Evolutionary conservation across 768 basidiomycete genomes (phyloP).

Genomic region (Pisolithus marmoratus): DNA sequence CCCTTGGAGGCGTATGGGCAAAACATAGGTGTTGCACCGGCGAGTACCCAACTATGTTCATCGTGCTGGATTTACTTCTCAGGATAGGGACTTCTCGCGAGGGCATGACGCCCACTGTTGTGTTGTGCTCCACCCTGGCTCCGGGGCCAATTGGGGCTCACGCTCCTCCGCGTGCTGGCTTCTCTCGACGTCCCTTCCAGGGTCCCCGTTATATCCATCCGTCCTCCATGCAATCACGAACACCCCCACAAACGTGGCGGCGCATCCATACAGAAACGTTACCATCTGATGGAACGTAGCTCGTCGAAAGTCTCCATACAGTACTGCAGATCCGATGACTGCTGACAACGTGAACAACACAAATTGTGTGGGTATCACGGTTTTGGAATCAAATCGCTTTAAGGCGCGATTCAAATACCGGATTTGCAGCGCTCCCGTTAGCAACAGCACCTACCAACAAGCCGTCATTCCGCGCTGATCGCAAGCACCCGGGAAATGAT

Average conservation of each 20-base stretch:
- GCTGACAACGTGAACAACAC: constrained; percentile 92
- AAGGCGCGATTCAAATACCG: constrained; percentile 80
- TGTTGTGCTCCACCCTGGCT: constrained; percentile 16
- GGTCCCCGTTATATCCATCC: constrained; percentile 23
- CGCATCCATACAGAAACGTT: constrained; percentile 83
- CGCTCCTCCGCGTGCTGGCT: constrained; percentile 20
- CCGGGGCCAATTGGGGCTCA: constrained; percentile 10
- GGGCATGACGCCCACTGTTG: constrained; percentile 16
- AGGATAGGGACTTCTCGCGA: constrained; percentile 41
- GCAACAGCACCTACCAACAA: constrained; percentile 49
- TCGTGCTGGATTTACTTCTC: constrained; percentile 47
- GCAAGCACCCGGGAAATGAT: background rate
- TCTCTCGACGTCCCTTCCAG: constrained; percentile 21
- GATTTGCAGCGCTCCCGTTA: constrained; percentile 80
- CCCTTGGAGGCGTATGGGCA: constrained; percentile 59
- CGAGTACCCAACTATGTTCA: constrained; percentile 65
- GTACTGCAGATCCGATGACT: constrained; percentile 86
- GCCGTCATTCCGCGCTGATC: constrained; percentile 7
- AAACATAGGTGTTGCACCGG: constrained; percentile 72
- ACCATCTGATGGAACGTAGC: constrained; percentile 77
- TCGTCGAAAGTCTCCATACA: constrained; percentile 89
- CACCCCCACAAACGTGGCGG: constrained; percentile 85
- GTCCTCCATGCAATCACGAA: constrained; percentile 78
- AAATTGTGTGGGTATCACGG: constrained; percentile 93
- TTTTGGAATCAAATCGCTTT: constrained; percentile 92